Evolutionary conservation across 352 stramenopile species (phyloP), one percentile per base, ranked within the genome.

Genomic region (Phytopythium helicoides): DNA sequence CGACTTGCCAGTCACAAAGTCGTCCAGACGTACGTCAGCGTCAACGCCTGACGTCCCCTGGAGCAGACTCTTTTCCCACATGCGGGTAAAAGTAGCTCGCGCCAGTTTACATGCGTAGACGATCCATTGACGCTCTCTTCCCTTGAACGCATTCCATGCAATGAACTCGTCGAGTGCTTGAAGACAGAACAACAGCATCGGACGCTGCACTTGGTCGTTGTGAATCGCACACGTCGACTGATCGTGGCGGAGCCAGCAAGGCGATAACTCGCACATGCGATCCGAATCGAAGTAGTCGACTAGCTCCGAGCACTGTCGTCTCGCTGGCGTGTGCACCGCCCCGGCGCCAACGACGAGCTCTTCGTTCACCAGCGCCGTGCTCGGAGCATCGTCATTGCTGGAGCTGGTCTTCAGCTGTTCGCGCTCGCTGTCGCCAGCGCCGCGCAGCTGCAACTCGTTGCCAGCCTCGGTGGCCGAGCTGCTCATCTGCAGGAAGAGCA

Each of bases 141-240:
- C 58, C 36, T 64, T 52, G 49, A 68, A 66, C 48, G 60, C 53
- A 40, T 67, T 60, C 18, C 52, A 63, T 1, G 71, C 63, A 37
- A 94, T 73, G 51, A 86, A 89, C 54, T 92, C 73, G 58, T 94
- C 78, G 22, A 92, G 49, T 22, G 65, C 72, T 56, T 92, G 81
- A 14, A 92, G 58, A 31, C 73, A 87, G 47, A 92, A 91, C 11
- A 91, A 60, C 49, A 94, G 48, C 64, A 89, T 84, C 1, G 84
- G 81, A 18, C 77, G 64, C 22, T 38, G 54, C 14, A 81, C 64
- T 1, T 52, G n/a, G 6, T 63, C 48, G 0, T 15, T 25, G 39
- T 91, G 79, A 11, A 90, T 55, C 15, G 47, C 37, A 36, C 81
- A 93, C n/a, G 42, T 64, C 7, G 56, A 28, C 11, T 68, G 47